These are phyloP conservation scores for Penicillium samsonianum DNA, from an alignment of 495 filamentous ascomycete genomes.

Conservation along the genomic window DNA sequence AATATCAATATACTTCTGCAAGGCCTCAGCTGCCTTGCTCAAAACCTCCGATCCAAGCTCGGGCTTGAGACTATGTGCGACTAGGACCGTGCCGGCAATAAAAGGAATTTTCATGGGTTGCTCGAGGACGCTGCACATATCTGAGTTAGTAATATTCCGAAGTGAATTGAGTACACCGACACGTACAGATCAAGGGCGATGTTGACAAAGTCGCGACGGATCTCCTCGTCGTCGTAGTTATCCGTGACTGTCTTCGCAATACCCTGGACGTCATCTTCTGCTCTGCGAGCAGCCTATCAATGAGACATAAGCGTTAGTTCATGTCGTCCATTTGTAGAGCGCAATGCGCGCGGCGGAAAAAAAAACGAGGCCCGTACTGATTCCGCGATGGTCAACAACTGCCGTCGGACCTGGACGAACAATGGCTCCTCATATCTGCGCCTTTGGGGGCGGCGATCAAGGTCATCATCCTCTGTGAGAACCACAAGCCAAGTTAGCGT, in stretches of 20 bases:
- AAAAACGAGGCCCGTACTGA: conserved; percentile 52
- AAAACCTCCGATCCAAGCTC: conserved; percentile 72
- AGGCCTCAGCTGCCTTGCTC: conserved; percentile 52
- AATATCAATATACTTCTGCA: conserved; percentile 61
- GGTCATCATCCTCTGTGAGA: conserved; percentile 70
- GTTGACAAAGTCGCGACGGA: conserved; percentile 67
- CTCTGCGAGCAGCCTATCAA: conserved; percentile 64
- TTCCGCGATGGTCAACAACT: conserved; percentile 82
- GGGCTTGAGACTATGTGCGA: conserved; percentile 70
- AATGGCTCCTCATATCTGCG: conserved; percentile 79
- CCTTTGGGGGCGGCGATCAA: conserved; percentile 70
- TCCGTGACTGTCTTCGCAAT: conserved; percentile 77
- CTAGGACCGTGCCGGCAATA: conserved; percentile 75
- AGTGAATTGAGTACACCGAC: background rate
- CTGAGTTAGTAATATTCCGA: conserved; percentile 11
- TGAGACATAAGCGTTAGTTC: background rate
- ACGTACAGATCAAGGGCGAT: conserved; percentile 72
- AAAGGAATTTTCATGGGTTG: conserved; percentile 98
- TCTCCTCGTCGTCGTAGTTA: conserved; percentile 76
- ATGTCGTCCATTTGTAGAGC: conserved; percentile 13
- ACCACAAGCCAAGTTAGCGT: conserved; percentile 13
- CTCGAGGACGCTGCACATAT: conserved; percentile 59
- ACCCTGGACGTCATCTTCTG: conserved; percentile 75
- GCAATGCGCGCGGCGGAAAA: conserved; percentile 13
- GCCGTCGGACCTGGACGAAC: conserved; percentile 72